Conservation (phyloP, 164 flowering plant genomes). For the Tetracentron sinense region DNA sequence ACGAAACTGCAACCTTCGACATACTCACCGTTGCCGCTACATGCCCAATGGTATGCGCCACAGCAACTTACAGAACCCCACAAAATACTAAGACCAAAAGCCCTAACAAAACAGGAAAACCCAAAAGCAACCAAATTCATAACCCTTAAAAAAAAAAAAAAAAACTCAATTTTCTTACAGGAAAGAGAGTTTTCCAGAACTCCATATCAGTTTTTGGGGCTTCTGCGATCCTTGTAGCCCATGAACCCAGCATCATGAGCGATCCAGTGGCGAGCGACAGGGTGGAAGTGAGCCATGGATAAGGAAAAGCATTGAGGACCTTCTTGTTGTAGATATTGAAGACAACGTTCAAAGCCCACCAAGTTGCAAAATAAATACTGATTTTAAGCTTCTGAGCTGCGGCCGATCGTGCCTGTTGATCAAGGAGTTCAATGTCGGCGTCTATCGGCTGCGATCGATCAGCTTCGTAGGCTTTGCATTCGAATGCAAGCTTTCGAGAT, state of each 20-base stretch:
- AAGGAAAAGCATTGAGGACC: slow-evolving; percentile 62
- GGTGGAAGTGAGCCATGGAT: slow-evolving; percentile 61
- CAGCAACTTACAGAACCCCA: slow-evolving; percentile 41
- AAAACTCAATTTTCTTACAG: slow-evolving; percentile 37
- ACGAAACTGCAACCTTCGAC: slow-evolving; percentile 80
- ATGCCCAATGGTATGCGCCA: slow-evolving; percentile 80
- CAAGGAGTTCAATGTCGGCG: slow-evolving; percentile 24
- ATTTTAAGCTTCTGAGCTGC: slow-evolving; percentile 42
- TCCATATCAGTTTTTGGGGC: slow-evolving; percentile 72
- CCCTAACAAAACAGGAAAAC: not conserved
- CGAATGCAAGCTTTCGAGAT: not conserved
- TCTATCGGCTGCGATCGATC: slow-evolving; percentile 35
- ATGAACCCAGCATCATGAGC: slow-evolving; percentile 69
- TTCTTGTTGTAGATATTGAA: slow-evolving; percentile 64
- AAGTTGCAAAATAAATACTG: slow-evolving; percentile 50
- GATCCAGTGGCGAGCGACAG: slow-evolving; percentile 68
- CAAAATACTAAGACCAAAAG: not conserved
- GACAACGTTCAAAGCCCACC: slow-evolving; percentile 69
- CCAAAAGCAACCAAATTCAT: not conserved
- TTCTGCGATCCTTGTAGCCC: slow-evolving; percentile 72
- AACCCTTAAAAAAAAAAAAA: not conserved
- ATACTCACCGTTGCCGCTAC: slow-evolving; percentile 80
- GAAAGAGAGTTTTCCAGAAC: slow-evolving; percentile 83
- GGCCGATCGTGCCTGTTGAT: slow-evolving; percentile 15
- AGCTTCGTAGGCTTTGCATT: slow-evolving; percentile 40